Conservation (phyloP, 2,329 filamentous ascomycete genomes). For the Calonectria ilicicola region DNA sequence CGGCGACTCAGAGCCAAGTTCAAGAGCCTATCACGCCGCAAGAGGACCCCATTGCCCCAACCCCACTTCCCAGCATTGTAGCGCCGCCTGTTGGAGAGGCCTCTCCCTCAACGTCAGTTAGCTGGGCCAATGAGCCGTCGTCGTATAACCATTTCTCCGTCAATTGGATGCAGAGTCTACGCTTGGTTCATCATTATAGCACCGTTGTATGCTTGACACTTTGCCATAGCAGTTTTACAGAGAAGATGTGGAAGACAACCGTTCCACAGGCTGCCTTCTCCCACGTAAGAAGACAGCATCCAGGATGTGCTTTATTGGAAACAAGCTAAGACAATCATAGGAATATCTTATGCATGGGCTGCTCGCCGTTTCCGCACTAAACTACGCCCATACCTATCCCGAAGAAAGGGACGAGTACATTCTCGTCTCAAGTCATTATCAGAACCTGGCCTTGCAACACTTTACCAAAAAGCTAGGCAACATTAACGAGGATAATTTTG, state of each 20-base stretch:
- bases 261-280: constrained; percentile 27
- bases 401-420: constrained; percentile 25
- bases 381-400: constrained; percentile 25
- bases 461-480: constrained; percentile 22
- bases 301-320: background rate
- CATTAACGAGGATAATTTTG: constrained; percentile 27
- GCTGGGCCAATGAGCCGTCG: background rate
- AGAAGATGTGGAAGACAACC: constrained; percentile 20
- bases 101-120: background rate
- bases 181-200: constrained; percentile 31
- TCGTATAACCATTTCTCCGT: background rate
- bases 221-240: background rate
- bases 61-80: background rate
- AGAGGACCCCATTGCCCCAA: background rate
- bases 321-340: background rate
- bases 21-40: background rate
- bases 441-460: constrained; percentile 24
- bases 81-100: background rate
- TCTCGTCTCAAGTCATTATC: constrained; percentile 28
- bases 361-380: constrained; percentile 23
- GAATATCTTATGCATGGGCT: constrained; percentile 33
- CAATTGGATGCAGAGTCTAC: constrained; percentile 31
- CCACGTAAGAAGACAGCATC: constrained; percentile 7
- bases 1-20: background rate
- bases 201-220: constrained; percentile 11